Evolutionary conservation across 257 asterid genomes (phyloP), one percentile per base, ranked within the genome.

Genomic region (Rubia yunnanensis): DNA sequence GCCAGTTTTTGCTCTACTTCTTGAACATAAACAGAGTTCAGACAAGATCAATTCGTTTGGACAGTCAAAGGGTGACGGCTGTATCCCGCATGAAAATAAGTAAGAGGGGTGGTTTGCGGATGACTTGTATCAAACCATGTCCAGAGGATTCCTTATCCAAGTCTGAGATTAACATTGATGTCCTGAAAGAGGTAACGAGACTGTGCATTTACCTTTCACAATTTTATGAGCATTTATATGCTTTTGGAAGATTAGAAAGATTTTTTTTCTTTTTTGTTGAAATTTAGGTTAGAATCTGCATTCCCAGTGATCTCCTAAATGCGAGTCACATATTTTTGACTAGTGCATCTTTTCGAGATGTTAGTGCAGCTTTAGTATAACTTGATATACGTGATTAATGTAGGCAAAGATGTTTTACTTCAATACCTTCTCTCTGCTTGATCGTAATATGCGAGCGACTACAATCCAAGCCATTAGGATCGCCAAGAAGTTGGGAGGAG

Each of bases 341-440:
- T 13, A 3, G 7, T 52, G 11, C 5, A 20, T 62, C 36, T 13
- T 14, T n/a, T 46, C 31, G 44, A 4, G 48, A 23, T 13, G 3
- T 15, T 48, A 9, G 57, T 48, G 39, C 41, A 30, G 7, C 49
- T 59, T 50, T 30, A 31, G 3, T 9, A 26, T 22, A 9, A 24
- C 60, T 54, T 24, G 20, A 13, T 62, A 49, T 41, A 0, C 27
- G 36, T 56, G 34, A 30, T 31, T 18, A 3, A 35, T 54, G 53
- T 50, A 92, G 98, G 96, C 96, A 49, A 73, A 87, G 72, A 83
- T 89, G 97, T 89, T 92, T 71, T 89, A 89, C 83, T 86, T 92
- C 86, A 87, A 89, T 79, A 79, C 96, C 57, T 87, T 85, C 75
- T 83, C 92, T 75, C 84, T 92, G 75, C 88, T 92, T 50, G 90